Percentiles rank a stretch among this genome's conserved stretches.
phyloP scores from a whole-genome alignment of 805 yeast species.

The Starmerella etchellsii region DNA sequence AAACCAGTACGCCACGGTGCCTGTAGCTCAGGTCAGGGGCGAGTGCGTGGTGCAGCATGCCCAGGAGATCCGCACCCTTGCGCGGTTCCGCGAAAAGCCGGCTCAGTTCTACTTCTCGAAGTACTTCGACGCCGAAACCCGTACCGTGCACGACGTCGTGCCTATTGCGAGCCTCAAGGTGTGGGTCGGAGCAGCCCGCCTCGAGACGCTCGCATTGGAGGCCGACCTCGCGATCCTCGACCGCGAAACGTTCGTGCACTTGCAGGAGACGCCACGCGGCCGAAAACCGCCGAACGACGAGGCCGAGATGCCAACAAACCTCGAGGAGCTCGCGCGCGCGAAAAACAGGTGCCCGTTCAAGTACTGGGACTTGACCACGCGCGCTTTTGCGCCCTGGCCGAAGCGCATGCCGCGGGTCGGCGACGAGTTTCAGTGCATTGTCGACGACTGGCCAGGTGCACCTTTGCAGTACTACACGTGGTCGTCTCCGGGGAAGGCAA shows the following conservation, averaged over 20 bases:
- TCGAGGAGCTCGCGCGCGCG: constrained; percentile 14
- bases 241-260: background rate
- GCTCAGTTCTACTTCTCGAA: constrained; percentile 74
- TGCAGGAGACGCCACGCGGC: background rate
- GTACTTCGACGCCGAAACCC: constrained; percentile 75
- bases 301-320: constrained; percentile 2
- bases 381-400: constrained; percentile 62
- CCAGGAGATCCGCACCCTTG: constrained; percentile 50
- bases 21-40: constrained; percentile 64
- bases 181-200: background rate
- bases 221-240: constrained; percentile 67
- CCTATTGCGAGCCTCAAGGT: constrained; percentile 25
- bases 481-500: background rate
- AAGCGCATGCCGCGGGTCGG: constrained; percentile 71
- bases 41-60: constrained; percentile 55
- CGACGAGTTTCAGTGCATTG: constrained; percentile 47
- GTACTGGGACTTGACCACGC: constrained; percentile 63
- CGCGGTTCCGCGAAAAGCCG: constrained; percentile 43
- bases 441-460: constrained; percentile 52
- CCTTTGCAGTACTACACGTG: constrained; percentile 51
- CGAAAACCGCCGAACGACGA: background rate
- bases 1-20: constrained; percentile 75
- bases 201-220: constrained; percentile 26
- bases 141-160: constrained; percentile 65
- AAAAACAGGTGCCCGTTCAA: constrained; percentile 54